phyloP scores from a whole-genome alignment of 345 rosid species.

The Eucalyptus polybractea region DNA sequence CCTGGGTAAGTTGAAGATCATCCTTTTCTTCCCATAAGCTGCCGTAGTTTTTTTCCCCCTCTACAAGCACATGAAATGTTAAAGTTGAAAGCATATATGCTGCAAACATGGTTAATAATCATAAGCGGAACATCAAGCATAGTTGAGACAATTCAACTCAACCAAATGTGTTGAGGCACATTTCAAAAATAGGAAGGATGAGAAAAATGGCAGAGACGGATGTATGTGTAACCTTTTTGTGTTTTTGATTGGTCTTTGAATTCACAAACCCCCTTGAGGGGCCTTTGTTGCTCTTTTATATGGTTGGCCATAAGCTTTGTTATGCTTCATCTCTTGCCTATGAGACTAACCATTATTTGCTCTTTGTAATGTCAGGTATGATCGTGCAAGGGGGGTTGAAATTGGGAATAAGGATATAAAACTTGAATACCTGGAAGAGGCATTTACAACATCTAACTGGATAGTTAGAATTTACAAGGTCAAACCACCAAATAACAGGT shows the following conservation, averaged over 20 bases:
- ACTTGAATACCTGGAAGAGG: conserved; percentile 91
- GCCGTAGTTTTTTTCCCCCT: too few relatives aligned
- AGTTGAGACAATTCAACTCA: background rate
- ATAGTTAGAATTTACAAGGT: conserved; percentile 94
- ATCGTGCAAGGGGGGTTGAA: conserved; percentile 97
- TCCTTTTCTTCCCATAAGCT: background rate
- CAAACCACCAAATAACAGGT: conserved; percentile 89
- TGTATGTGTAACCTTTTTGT: background rate
- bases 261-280: background rate
- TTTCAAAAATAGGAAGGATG: background rate
- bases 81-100: background rate
- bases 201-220: background rate
- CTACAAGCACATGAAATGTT: background rate
- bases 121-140: background rate
- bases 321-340: background rate
- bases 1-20: conserved; percentile 54
- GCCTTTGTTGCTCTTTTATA: background rate
- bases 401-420: conserved; percentile 92
- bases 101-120: background rate
- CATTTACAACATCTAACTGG: conserved; percentile 97
- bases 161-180: background rate
- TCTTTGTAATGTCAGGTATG: conserved; percentile 38
- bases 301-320: background rate
- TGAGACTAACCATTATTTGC: background rate
- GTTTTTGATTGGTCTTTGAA: background rate